Evolutionary conservation across 768 basidiomycete genomes (phyloP), one percentile per base, ranked within the genome.

Genomic region (Sporobolomyces phaffii): DNA sequence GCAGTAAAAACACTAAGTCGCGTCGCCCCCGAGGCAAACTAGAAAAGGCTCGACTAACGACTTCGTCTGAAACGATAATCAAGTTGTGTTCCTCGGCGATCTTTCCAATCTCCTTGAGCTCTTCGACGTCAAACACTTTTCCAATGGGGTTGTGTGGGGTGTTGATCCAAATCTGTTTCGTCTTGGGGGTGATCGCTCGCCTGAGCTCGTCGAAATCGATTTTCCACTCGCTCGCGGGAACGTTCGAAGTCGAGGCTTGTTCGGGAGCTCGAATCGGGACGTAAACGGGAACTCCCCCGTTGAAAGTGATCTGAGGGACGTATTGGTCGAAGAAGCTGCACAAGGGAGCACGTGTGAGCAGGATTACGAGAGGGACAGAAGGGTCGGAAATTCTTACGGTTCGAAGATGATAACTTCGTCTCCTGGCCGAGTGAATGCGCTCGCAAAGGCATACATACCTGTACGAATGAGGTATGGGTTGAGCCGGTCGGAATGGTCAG

Each of bases 381-480:
- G 36, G 41, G 24, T 58, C 24, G 8, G 40, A 51, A 47, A 64
- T 62, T 57, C 48, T n/a, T n/a, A 67, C 22, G 72, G 94, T 78
- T 98, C 96, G 75, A 98, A 93, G 84, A 97, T 87, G 78, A 99
- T 94, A 69, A 98, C 94, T 78, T 99, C 96, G 75, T 98, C 96
- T 5, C 88, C 94, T 41, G 84, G 82, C 68, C 97, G 87, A 43
- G 96, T 78, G 80, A 94, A 97, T 0, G 96, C 96, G 15, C 86
- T 84, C 73, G 65, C 62, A 57, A 92, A 89, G 56, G 93, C 85
- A 77, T 94, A 98, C 82, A 91, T 89, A 29, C 94, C 93, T 91
- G 77, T 29, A 38, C 2, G 34, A 47, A 38, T 11, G n/a, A 10
- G 22, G 20, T 11, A 28, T 4, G n/a, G n/a, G n/a, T n/a, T n/a